Percentiles rank a stretch among this genome's conserved stretches.
These are phyloP conservation scores for Escovopsis weberi DNA, from an alignment of 2,329 filamentous ascomycete species.

Conservation along the genomic window DNA sequence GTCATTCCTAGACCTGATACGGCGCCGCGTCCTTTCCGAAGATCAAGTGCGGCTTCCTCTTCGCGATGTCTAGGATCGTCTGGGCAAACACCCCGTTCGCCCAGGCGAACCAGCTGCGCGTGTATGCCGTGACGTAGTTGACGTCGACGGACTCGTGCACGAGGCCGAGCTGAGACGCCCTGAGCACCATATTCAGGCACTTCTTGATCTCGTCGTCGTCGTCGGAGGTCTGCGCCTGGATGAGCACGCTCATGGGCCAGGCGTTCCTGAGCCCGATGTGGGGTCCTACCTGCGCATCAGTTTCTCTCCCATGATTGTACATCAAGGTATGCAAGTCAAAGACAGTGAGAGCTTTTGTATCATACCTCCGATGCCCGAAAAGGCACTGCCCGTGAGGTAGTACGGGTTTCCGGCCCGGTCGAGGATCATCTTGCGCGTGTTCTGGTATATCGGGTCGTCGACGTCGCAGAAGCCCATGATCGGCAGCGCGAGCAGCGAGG, in stretches of 20 bases:
- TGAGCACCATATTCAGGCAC: constrained; percentile 60
- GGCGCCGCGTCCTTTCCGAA: constrained; percentile 52
- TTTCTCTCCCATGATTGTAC: not conserved
- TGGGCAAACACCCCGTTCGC: constrained; percentile 93
- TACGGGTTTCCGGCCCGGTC: constrained; percentile 72
- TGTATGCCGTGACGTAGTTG: constrained; percentile 50
- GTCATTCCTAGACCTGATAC: constrained; percentile 32
- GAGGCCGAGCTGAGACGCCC: constrained; percentile 61
- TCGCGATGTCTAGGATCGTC: constrained; percentile 79
- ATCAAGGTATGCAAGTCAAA: no score
- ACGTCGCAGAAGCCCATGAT: constrained; percentile 58
- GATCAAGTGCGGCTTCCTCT: constrained; percentile 74
- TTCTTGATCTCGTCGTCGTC: constrained; percentile 68
- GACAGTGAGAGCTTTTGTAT: not conserved
- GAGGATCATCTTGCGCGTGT: constrained; percentile 69
- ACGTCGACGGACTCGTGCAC: constrained; percentile 91
- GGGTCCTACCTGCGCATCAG: constrained; percentile 24
- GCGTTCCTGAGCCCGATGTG: constrained; percentile 76
- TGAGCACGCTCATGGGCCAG: constrained; percentile 91
- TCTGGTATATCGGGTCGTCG: constrained; percentile 62
- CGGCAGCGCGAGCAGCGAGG: constrained; percentile 64
- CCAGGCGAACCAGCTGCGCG: constrained; percentile 93
- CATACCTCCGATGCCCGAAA: constrained; percentile 77
- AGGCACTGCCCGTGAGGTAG: constrained; percentile 60
- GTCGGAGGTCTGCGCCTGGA: constrained; percentile 80